Percentiles rank a stretch among this genome's conserved stretches.
phyloP scores from a whole-genome alignment of 768 basidiomycete genomes.

The Leccinum arenicola region DNA sequence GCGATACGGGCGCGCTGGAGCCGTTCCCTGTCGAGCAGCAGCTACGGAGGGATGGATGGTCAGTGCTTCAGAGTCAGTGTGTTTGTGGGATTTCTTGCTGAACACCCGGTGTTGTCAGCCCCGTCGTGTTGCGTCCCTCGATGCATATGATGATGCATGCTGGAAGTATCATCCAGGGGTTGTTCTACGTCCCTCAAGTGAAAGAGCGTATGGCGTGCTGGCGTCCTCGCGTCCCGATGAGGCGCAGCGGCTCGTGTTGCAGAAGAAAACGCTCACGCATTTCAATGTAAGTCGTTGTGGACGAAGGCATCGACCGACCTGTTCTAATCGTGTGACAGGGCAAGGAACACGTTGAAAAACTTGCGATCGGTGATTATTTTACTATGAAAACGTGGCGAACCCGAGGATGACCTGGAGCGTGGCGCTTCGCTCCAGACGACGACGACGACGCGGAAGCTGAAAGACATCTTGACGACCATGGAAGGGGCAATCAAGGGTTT shows the following conservation, averaged over 20 bases:
- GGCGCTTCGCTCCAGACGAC: slow-evolving; percentile 35
- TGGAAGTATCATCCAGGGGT: slow-evolving; percentile 49
- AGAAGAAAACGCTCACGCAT: slow-evolving; percentile 47
- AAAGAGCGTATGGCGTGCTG: slow-evolving; percentile 41
- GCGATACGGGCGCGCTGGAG: slow-evolving; percentile 51
- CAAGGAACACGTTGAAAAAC: slow-evolving; percentile 57
- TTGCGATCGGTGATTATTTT: slow-evolving; percentile 59
- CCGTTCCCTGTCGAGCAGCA: slow-evolving; percentile 50
- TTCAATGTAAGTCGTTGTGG: slow-evolving; percentile 48
- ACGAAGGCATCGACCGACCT: background rate
- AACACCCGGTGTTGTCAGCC: slow-evolving; percentile 41
- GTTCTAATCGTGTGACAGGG: slow-evolving; percentile 38
- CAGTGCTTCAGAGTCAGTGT: slow-evolving; percentile 16
- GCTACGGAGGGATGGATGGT: slow-evolving; percentile 59
- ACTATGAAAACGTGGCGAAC: slow-evolving; percentile 67
- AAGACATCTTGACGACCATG: slow-evolving; percentile 48
- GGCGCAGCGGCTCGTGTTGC: slow-evolving; percentile 43
- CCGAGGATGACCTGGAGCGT: slow-evolving; percentile 47
- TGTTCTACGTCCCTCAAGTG: slow-evolving; percentile 73
- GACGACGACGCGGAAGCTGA: slow-evolving; percentile 47
- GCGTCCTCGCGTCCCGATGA: slow-evolving; percentile 36
- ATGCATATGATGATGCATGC: slow-evolving; percentile 51
- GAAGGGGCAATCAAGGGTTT: slow-evolving; percentile 55
- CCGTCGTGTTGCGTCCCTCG: slow-evolving; percentile 65
- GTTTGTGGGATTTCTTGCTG: background rate